These are phyloP conservation scores for Macaranga tanarius DNA, from an alignment of 441 rosid genomes.

Conservation along the genomic window DNA sequence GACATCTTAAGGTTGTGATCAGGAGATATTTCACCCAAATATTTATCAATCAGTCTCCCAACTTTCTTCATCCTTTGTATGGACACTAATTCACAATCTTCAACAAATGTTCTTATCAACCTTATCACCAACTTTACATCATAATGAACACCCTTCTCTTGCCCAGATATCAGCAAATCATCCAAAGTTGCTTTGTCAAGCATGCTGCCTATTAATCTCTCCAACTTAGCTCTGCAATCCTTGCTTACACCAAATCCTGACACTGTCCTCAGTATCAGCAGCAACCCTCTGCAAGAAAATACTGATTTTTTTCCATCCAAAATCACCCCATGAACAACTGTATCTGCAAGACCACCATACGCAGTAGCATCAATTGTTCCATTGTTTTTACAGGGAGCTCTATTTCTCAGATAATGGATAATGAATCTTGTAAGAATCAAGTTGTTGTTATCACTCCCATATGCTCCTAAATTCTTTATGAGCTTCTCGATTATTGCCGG, in stretches of 20 bases:
- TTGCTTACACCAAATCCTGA: slow-evolving; percentile 50
- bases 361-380: slow-evolving; percentile 16
- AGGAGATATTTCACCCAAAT: slow-evolving; percentile 70
- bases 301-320: slow-evolving; percentile 27
- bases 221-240: slow-evolving; percentile 53
- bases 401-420: slow-evolving; percentile 59
- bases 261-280: slow-evolving; percentile 49
- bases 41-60: slow-evolving; percentile 60
- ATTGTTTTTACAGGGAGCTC: slow-evolving; percentile 15
- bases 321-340: slow-evolving; percentile 56
- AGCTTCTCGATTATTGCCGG: slow-evolving; percentile 50
- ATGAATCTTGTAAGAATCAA: slow-evolving; percentile 64
- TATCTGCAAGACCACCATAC: slow-evolving; percentile 46
- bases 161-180: slow-evolving; percentile 58
- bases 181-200: slow-evolving; percentile 72
- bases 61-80: slow-evolving; percentile 42
- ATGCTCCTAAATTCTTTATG: slow-evolving; percentile 46
- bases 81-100: slow-evolving; percentile 11
- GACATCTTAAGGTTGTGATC: slow-evolving; percentile 63
- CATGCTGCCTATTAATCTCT: slow-evolving; percentile 57
- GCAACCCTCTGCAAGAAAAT: slow-evolving; percentile 66
- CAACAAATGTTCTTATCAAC: slow-evolving; percentile 52
- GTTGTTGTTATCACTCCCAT: slow-evolving; percentile 48
- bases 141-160: slow-evolving; percentile 47
- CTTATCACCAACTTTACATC: slow-evolving; percentile 69